These are phyloP conservation scores for Colletotrichum tofieldiae DNA, from an alignment of 2,329 filamentous ascomycete species.

Conservation along the genomic window DNA sequence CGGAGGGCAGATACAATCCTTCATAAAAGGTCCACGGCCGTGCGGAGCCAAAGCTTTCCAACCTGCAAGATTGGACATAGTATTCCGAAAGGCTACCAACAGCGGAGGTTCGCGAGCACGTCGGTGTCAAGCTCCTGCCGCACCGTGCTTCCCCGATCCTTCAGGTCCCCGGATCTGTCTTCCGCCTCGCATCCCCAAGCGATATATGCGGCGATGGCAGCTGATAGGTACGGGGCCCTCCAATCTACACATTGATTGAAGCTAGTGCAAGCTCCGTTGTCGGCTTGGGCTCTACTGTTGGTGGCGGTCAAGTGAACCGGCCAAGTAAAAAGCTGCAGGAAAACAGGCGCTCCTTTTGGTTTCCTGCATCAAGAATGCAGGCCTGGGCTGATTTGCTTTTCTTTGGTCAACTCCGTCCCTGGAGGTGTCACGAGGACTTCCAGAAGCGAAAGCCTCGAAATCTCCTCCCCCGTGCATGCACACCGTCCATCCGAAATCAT, in stretches of 20 bases:
- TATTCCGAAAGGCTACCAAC: background rate
- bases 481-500: background rate
- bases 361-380: conserved; percentile 2
- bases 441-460: background rate
- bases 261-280: conserved; percentile 16
- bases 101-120: background rate
- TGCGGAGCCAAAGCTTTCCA: background rate
- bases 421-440: background rate
- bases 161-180: background rate
- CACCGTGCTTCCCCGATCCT: background rate
- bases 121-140: conserved; percentile 5
- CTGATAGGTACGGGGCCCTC: background rate
- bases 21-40: background rate
- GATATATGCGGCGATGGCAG: background rate
- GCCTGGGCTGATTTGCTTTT: background rate
- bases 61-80: background rate
- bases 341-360: conserved; percentile 19
- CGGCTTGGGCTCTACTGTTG: conserved; percentile 9
- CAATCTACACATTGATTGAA: background rate
- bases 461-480: background rate
- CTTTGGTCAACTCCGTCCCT: background rate
- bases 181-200: background rate
- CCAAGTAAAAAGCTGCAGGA: background rate
- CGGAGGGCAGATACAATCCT: background rate
- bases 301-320: background rate